These are phyloP conservation scores for Akanthomyces lecanii DNA, from an alignment of 2,329 filamentous ascomycete genomes.

Conservation along the genomic window DNA sequence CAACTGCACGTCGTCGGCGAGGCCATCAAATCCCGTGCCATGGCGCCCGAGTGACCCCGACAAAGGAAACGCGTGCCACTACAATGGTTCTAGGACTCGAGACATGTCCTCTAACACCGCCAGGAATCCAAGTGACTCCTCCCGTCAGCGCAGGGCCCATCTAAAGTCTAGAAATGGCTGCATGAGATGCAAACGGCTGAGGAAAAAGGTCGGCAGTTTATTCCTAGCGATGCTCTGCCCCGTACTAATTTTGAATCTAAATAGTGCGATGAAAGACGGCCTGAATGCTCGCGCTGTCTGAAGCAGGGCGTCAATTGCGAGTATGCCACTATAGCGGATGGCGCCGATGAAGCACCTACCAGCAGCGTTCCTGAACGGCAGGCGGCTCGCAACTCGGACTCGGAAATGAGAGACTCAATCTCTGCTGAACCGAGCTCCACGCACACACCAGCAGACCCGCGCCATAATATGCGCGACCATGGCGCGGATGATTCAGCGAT, in stretches of 20 bases:
- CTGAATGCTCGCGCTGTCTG: constrained; percentile 31
- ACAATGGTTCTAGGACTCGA: background rate
- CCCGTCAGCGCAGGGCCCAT: constrained; percentile 12
- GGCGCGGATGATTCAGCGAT: background rate
- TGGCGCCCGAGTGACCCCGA: background rate
- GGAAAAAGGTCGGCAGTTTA: constrained; percentile 5
- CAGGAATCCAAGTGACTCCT: background rate
- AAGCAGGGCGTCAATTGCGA: constrained; percentile 28
- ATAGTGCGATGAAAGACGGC: constrained; percentile 34
- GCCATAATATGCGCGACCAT: background rate
- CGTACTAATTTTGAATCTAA: background rate
- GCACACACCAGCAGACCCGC: background rate
- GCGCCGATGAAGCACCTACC: constrained; percentile 12
- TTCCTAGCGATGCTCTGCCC: background rate
- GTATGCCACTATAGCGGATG: constrained; percentile 23
- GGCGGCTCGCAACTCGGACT: background rate
- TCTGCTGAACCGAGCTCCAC: background rate
- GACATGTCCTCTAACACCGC: constrained; percentile 1
- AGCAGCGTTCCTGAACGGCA: background rate
- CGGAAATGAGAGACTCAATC: background rate
- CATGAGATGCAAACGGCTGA: constrained; percentile 5
- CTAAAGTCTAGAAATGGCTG: constrained; percentile 13
- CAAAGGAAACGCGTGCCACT: background rate
- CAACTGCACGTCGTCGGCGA: background rate
- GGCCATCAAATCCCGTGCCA: background rate